phyloP scores from a whole-genome alignment of 2,329 filamentous ascomycete species.

The Tolypocladium pustulatum region DNA sequence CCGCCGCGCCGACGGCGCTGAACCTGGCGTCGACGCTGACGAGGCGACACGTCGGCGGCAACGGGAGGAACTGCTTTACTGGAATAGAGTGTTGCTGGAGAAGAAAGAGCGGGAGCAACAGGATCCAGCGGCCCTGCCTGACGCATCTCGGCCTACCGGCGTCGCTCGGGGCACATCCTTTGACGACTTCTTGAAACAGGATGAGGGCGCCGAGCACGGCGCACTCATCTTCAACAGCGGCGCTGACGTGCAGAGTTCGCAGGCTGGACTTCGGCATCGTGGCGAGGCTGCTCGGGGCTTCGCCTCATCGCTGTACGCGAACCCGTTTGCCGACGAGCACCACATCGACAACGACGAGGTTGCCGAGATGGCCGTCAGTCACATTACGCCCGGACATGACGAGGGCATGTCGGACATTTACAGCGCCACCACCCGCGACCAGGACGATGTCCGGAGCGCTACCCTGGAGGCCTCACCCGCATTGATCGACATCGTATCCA shows the following conservation, averaged over 20 bases:
- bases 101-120: slow-evolving; percentile 26
- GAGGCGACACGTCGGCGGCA: slow-evolving; percentile 50
- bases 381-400: slow-evolving; percentile 33
- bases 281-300: slow-evolving; percentile 35
- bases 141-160: background rate
- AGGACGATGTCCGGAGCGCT: slow-evolving; percentile 12
- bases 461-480: slow-evolving; percentile 15
- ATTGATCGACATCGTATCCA: slow-evolving; percentile 21
- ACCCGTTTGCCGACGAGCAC: slow-evolving; percentile 50
- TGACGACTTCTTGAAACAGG: slow-evolving; percentile 47
- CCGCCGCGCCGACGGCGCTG: slow-evolving; percentile 27
- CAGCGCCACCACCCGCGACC: slow-evolving; percentile 40
- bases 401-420: slow-evolving; percentile 45
- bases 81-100: slow-evolving; percentile 46
- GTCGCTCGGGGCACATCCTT: slow-evolving; percentile 32
- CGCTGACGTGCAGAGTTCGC: slow-evolving; percentile 28
- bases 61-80: slow-evolving; percentile 55
- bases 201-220: slow-evolving; percentile 40
- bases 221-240: slow-evolving; percentile 49
- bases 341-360: slow-evolving; percentile 39
- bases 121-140: background rate
- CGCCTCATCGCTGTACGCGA: slow-evolving; percentile 35
- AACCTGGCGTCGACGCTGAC: slow-evolving; percentile 47
- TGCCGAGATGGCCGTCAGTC: slow-evolving; percentile 24
- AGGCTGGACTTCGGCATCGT: slow-evolving; percentile 39